Percentiles rank a stretch among this genome's conserved stretches.
Evolutionary conservation across 352 stramenopile species (phyloP).

Genomic region (Phytophthora foliorum): DNA sequence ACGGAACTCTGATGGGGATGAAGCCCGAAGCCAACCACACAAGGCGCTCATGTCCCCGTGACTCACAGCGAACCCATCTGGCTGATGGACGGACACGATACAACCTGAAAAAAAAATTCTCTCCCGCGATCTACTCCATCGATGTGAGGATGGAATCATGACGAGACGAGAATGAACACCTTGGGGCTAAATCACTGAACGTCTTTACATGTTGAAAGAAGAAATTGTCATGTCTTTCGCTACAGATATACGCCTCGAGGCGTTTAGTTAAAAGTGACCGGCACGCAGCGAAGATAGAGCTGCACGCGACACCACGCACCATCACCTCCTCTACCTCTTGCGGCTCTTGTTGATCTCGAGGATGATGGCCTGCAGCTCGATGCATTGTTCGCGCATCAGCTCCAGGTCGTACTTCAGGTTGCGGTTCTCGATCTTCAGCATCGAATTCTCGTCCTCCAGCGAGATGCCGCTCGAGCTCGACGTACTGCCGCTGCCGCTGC

Average conservation of each 20-base stretch:
- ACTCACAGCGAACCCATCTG: slow-evolving; percentile 36
- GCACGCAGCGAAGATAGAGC: slow-evolving; percentile 17
- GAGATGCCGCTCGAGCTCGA: slow-evolving; percentile 74
- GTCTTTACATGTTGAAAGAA: slow-evolving; percentile 42
- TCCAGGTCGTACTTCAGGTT: slow-evolving; percentile 91
- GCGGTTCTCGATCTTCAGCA: slow-evolving; percentile 90
- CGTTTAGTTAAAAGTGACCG: slow-evolving; percentile 43
- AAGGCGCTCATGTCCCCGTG: slow-evolving; percentile 19
- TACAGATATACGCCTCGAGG: slow-evolving; percentile 48
- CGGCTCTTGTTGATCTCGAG: slow-evolving; percentile 92
- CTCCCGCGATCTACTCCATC: slow-evolving; percentile 12
- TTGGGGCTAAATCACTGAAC: slow-evolving; percentile 18
- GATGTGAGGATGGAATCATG: too few relatives aligned
- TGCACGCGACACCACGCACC: slow-evolving; percentile 23
- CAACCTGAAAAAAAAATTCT: neutral
- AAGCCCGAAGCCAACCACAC: slow-evolving; percentile 25
- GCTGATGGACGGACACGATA: slow-evolving; percentile 15
- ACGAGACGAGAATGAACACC: neutral
- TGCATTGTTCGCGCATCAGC: slow-evolving; percentile 91
- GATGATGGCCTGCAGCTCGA: slow-evolving; percentile 89
- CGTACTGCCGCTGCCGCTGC: slow-evolving; percentile 71
- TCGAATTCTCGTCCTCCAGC: slow-evolving; percentile 88
- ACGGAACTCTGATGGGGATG: slow-evolving; percentile 26
- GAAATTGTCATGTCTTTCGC: slow-evolving; percentile 30
- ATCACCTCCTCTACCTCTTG: slow-evolving; percentile 65